Evolutionary conservation across 2,329 filamentous ascomycete genomes (phyloP), one percentile per base, ranked within the genome.

Genomic region (Pseudogymnoascus sp.): DNA sequence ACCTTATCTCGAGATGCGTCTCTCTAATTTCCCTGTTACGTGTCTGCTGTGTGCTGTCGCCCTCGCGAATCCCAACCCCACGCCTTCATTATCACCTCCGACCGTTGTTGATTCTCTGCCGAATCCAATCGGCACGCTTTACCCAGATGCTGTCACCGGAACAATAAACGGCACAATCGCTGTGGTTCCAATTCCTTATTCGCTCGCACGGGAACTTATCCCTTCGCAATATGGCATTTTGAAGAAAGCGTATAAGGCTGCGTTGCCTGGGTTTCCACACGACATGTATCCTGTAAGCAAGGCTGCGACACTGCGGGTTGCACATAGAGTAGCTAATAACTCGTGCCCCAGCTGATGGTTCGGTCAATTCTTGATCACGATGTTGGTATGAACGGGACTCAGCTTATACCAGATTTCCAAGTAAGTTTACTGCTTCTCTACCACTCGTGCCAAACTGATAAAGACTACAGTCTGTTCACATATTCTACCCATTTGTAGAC

Each of bases 401-500:
- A 37, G 10, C 31, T 63, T 13, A 45, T 67, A 39, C 25, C 55
- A 6, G 63, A 61, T n/a, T 64, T 64, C 33, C 64, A 65, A 31
- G 63, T 61, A 59, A 52, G 6, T 33, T 21, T 8, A n/a, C 25
- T 27, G 5, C 40, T 9, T 52, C 55, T 62, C 25, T n/a, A 33
- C 31, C 31, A 61, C 31, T 59, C 42, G 29, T 60, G 61, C 67
- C 69, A 61, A 72, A 66, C 42, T 48, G 4, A 27, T 27, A 3
- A 21, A 35, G 9, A 13, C 27, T 5, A 25, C 9, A 83, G 81
- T 78, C 78, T 37, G 72, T 78, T 15, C 76, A 78, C 7, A 77
- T 82, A 64, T 78, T 80, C 65, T 84, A 83, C 62, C 82, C 82
- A 0, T 85, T 84, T 68, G 63, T 84, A 37, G 81, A 83, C 67